A percentile compares a stretch with the other conserved stretches of the same genome.
Evolutionary conservation across 192 early-diverging fungal species (phyloP).

Genomic region (Haplosporangium gracile): DNA sequence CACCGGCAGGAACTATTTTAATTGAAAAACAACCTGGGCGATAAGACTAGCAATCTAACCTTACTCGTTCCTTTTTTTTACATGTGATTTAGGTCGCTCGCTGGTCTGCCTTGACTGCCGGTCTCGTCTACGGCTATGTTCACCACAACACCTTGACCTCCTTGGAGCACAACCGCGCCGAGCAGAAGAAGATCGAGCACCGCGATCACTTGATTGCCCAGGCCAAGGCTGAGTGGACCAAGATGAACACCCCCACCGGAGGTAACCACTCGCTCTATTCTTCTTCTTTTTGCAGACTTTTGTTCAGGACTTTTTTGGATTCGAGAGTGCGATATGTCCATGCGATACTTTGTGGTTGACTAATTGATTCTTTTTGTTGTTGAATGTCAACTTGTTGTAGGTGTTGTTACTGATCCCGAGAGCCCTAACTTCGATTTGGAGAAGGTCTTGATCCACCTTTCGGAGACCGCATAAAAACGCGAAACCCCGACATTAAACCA

Average conservation of each 20-base stretch:
- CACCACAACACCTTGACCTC: constrained; percentile 66
- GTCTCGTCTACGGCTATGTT: constrained; percentile 68
- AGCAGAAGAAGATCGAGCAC: constrained; percentile 62
- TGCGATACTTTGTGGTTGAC: background rate
- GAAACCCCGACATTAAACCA: background rate
- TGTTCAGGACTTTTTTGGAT: background rate
- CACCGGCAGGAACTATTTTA: background rate
- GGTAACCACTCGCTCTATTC: constrained; percentile 5
- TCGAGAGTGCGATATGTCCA: background rate
- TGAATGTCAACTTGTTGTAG: constrained; percentile 7
- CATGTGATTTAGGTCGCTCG: constrained; percentile 63
- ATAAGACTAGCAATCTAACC: background rate
- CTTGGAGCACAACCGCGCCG: constrained; percentile 58
- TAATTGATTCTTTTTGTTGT: background rate
- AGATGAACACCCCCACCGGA: constrained; percentile 66
- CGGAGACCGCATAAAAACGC: constrained; percentile 49
- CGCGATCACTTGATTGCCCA: constrained; percentile 78
- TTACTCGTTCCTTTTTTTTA: background rate
- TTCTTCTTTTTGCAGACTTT: background rate
- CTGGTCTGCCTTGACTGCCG: constrained; percentile 69
- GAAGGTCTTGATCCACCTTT: constrained; percentile 62
- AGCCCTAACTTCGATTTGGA: constrained; percentile 73
- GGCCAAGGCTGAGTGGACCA: constrained; percentile 83
- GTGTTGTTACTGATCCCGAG: constrained; percentile 66
- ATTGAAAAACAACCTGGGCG: background rate